Evolutionary conservation across 2,329 filamentous ascomycete genomes (phyloP).

Genomic region (Colletotrichum acutatum): DNA sequence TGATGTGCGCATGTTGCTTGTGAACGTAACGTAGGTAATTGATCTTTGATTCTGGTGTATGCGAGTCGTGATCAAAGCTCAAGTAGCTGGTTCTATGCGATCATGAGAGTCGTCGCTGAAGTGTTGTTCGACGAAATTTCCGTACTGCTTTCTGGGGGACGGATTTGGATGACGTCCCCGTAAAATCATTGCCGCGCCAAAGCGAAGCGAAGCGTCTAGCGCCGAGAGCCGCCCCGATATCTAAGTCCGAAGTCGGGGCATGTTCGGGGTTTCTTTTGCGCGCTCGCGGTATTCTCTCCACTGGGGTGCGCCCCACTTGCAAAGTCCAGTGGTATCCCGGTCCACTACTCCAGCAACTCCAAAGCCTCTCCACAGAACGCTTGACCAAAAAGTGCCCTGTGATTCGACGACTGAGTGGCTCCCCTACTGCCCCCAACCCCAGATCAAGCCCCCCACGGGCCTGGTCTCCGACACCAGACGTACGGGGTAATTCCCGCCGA

Average conservation of each 20-base stretch:
- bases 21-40: not conserved
- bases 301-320: not conserved
- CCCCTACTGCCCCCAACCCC: constrained; percentile 27
- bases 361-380: not conserved
- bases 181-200: constrained; percentile 30
- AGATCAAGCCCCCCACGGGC: constrained; percentile 20
- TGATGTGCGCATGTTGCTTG: constrained; percentile 41
- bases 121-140: constrained; percentile 20
- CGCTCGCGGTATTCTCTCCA: constrained; percentile 27
- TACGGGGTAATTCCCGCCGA: constrained; percentile 42
- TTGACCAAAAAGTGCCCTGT: constrained; percentile 32
- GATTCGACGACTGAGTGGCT: constrained; percentile 24
- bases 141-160: not conserved
- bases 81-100: not conserved
- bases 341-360: not conserved
- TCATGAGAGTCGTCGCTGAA: not conserved
- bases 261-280: constrained; percentile 11
- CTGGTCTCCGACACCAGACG: constrained; percentile 21
- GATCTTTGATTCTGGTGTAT: not conserved
- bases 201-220: constrained; percentile 28
- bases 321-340: not conserved
- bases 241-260: constrained; percentile 22
- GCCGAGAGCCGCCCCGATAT: constrained; percentile 29
- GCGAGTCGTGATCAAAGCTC: not conserved
- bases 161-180: constrained; percentile 30